Conservation (phyloP, 208 protist genomes). For the Leishmania braziliensis region DNA sequence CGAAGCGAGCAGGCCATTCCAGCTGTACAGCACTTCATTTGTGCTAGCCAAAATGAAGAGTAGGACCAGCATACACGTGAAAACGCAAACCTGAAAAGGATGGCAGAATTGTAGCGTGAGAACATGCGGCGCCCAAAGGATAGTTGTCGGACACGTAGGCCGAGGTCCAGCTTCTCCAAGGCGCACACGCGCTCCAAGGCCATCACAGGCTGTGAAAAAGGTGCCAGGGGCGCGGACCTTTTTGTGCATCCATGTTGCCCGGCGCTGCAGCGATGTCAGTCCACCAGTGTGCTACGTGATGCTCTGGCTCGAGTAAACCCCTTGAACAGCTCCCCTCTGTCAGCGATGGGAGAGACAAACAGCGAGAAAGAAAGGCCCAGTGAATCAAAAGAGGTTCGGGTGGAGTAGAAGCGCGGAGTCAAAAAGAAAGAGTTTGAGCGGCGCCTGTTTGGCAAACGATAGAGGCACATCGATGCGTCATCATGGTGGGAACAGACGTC, state of each 20-base stretch:
- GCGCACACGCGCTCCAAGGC: not conserved
- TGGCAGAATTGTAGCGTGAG: no score
- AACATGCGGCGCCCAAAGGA: not conserved
- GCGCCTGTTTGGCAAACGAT: not conserved
- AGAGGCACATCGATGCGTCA: not conserved
- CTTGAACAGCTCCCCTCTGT: not conserved
- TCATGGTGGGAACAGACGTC: not conserved
- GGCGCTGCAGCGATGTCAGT: no score
- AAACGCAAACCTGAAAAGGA: no score
- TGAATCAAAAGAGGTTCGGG: not conserved
- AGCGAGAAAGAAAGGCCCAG: not conserved
- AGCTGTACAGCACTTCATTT: not conserved
- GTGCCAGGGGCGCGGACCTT: not conserved
- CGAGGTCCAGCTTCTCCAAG: not conserved
- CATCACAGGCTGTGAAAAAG: not conserved
- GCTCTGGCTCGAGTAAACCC: not conserved
- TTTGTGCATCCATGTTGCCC: no score
- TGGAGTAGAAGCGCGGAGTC: not conserved
- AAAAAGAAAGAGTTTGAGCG: not conserved
- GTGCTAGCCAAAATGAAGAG: no score
- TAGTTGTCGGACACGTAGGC: not conserved
- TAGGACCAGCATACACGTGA: no score
- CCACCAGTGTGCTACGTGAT: not conserved
- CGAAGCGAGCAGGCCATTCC: slow-evolving; percentile 14
- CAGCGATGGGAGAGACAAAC: not conserved